Base-by-base conservation (phyloP, 1,284 basidiomycete genomes). In the Cutaneotrichosporon sp. region DNA sequence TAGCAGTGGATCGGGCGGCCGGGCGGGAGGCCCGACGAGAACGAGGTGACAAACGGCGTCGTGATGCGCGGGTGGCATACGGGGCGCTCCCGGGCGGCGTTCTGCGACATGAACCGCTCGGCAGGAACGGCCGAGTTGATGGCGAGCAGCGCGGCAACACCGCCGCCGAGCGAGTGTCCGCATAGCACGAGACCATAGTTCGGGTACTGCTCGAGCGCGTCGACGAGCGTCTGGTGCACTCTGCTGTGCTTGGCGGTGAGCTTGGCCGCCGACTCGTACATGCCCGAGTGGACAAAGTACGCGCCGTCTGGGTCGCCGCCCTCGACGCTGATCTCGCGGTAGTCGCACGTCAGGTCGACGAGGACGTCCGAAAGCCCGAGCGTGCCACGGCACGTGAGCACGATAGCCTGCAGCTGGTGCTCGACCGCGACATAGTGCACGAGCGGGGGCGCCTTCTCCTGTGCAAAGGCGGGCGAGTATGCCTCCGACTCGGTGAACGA, bases 261-360 rank as follows among this genome's bases (percentile, higher is more conserved):
- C 38, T 76, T 70, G 8, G 76, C 68, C 1, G 83, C 82, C 1
- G 81, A 79, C 55, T 79, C 67, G 63, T 80, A 76, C 82, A 84
- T 84, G 25, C 83, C 83, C n/a, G 75, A 71, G 62, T 84, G 83
- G 22, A 81, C 82, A 47, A 78, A 76, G 69, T 83, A 83, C 1
- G 68, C 65, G 3, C 63, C 79, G 13, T 73, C 60, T 0, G 78
- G 73, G 47, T 79, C 72, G 4, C 73, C 82, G 25, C 79, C 76
- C 2, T 79, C 78, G 8, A 83, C 71, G 1, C 64, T 56, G 50
- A 83, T 80, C 3, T 73, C 67, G 63, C 78, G 76, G 66, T 82
- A 83, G 34, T 77, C 76, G 72, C 82, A 83, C 0, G 81, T 83
- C 4, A 84, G 74, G 64, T 84, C 83, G 45, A 82, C 80, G n/a